Base-by-base conservation (phyloP, 345 rosid species). In the Eucalyptus regnans region DNA sequence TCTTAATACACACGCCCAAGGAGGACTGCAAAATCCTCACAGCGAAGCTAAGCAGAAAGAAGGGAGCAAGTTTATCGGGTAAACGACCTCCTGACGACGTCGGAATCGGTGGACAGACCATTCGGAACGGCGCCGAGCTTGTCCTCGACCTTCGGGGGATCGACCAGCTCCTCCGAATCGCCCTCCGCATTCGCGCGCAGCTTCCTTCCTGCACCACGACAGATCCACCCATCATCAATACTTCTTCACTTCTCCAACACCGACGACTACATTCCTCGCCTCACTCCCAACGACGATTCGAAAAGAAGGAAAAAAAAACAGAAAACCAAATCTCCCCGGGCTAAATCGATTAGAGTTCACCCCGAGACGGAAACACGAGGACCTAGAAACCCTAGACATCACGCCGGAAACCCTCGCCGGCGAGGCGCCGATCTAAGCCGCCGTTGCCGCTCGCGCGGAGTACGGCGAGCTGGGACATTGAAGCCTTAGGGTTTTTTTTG, bases 121-220 rank as follows among this genome's bases (percentile, higher is more conserved):
- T 94, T 90, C 50, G 98, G 99, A 87, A 97, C 95, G 23, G 98
- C 99, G 27, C 99, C 99, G 87, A 98, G 93, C 91, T 94, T 96
- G 50, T 98, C 99, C 91, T 98, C 99, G 7, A 98, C 96, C 93
- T 97, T 97, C 1, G 99, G 99, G 91, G 98, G 97, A 95, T 95
- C 97, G 87, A 92, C 91, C 31, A 91, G 91, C 27, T 90, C 94
- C 81, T 93, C 95, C 7, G 96, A 91, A 81, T 94, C 95, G 83
- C 85, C 96, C 86, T 97, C 96, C 2, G 98, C 99, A 91, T 93
- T 98, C 54, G 96, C 98, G 68, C 93, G 98, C 17, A 96, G 86
- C 89, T 97, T 98, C 92, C 96, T 90, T 48, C 96, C 99, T 98
- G 66, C 44, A 37, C 88, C 60, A 31, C 18, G 86, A 90, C 80